These are phyloP conservation scores for Diplodia sapinea DNA, from an alignment of 2,329 filamentous ascomycete genomes.

Conservation along the genomic window DNA sequence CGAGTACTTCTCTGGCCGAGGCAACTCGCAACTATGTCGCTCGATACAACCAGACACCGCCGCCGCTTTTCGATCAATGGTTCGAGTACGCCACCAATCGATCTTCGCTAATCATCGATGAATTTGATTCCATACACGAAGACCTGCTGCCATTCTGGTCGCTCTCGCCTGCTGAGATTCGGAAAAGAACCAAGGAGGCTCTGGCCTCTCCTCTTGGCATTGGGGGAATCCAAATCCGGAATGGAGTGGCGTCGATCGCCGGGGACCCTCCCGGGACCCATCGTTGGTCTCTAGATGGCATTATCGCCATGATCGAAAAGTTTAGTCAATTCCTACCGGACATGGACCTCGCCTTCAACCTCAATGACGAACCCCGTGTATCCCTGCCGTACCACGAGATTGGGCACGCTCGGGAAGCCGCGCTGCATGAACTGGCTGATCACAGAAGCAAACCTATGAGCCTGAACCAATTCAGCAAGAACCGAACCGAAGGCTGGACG, in stretches of 20 bases:
- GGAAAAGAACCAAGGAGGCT: slow-evolving; percentile 59
- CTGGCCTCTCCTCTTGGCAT: slow-evolving; percentile 61
- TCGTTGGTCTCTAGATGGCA: slow-evolving; percentile 63
- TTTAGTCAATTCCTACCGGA: slow-evolving; percentile 63
- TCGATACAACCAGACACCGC: slow-evolving; percentile 61
- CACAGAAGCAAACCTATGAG: background rate
- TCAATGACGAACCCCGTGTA: slow-evolving; percentile 66
- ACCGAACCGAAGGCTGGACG: slow-evolving; percentile 1
- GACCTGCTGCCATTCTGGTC: slow-evolving; percentile 63
- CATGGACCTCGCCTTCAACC: slow-evolving; percentile 68
- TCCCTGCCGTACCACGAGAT: slow-evolving; percentile 54
- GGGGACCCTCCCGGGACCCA: slow-evolving; percentile 61
- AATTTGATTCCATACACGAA: slow-evolving; percentile 64
- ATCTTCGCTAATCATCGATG: slow-evolving; percentile 62
- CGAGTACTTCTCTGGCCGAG: slow-evolving; percentile 55
- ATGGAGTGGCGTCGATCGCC: slow-evolving; percentile 57
- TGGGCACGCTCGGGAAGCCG: no score
- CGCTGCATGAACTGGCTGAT: no score
- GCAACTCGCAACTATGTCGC: slow-evolving; percentile 59
- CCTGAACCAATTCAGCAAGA: slow-evolving; percentile 38
- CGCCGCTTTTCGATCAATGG: slow-evolving; percentile 66
- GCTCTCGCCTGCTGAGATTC: slow-evolving; percentile 57
- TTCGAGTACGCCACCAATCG: slow-evolving; percentile 61
- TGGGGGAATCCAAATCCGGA: slow-evolving; percentile 61
- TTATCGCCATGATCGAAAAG: slow-evolving; percentile 59